Base-by-base conservation (phyloP, 1,284 basidiomycete genomes). In the Sutorius eximius region DNA sequence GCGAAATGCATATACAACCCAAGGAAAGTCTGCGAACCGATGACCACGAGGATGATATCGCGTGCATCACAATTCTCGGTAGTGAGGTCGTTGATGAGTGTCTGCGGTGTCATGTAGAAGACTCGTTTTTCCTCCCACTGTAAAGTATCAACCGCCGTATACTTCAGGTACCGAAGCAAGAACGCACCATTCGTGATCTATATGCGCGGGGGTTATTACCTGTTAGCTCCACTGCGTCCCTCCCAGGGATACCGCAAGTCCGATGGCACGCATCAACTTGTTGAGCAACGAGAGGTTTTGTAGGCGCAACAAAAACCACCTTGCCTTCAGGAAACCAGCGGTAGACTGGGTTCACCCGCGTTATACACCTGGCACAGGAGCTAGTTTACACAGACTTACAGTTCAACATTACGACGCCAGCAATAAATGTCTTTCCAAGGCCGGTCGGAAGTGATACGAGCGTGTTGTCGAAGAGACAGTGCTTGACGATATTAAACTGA, bases 51-150 rank as follows among this genome's bases (percentile, higher is more conserved):
- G 30, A 95, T 77, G 24, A 96, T 86, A 62, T 93, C 90, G 40
- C 78, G 73, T 0, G 89, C 81, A 67, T 98, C 91, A 62, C 93
- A 89, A 18, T 79, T 84, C 16, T 86, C 86, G 1, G 79, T 82
- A 8, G 75, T 75, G 27, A 99, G 76, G 69, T 99, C 97, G 62
- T 97, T 98, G 56, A 92, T 79, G 24, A 99, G 80, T 0, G 96
- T 98, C 69, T 99, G 97, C 0, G 97, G 96, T 0, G 97, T 99
- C 85, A 97, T 95, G 72, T 96, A 99, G 68, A 99, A 95, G 24
- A 99, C 88, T 7, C 95, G 82, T 70, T 96, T 94, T 60, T 89
- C 79, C 59, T 79, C 74, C 90, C 92, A 96, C 87, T 93, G 49
- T 22, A 42, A 49, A 37, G 36, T 29, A 34, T 53, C 42, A 53